Conservation (phyloP, 768 basidiomycete genomes). For the Collybiopsis luxurians region DNA sequence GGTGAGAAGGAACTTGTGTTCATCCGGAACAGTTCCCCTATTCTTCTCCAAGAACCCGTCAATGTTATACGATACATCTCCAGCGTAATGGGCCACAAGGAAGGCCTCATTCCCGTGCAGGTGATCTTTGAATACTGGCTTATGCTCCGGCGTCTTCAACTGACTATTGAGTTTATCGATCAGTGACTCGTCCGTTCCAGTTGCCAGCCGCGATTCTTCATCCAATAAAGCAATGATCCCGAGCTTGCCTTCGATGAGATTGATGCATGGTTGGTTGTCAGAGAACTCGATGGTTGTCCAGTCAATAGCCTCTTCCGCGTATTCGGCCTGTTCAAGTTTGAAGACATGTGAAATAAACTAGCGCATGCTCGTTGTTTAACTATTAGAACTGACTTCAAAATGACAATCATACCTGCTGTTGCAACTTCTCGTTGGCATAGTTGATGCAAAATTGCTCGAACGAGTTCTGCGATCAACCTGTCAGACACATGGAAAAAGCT, state of each 20-base stretch:
- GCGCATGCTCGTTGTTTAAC: no score
- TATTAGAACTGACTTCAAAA: no score
- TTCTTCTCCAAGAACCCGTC: slow-evolving; percentile 99
- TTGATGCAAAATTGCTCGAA: slow-evolving; percentile 99
- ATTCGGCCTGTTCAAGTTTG: slow-evolving; percentile 99
- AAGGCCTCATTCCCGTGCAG: slow-evolving; percentile 97
- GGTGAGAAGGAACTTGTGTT: slow-evolving; percentile 88
- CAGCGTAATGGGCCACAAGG: slow-evolving; percentile 96
- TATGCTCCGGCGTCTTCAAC: slow-evolving; percentile 81
- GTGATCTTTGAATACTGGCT: slow-evolving; percentile 91
- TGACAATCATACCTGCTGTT: slow-evolving; percentile 94
- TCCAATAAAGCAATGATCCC: slow-evolving; percentile 93
- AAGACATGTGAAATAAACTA: slow-evolving; percentile 99
- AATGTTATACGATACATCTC: slow-evolving; percentile 97
- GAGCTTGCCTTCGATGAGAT: slow-evolving; percentile 96
- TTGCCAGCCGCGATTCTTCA: slow-evolving; percentile 94
- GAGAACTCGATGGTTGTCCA: slow-evolving; percentile 99
- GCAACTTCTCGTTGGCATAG: slow-evolving; percentile 97
- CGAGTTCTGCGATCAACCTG: background rate
- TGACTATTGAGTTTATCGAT: slow-evolving; percentile 89
- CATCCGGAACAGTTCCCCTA: slow-evolving; percentile 96
- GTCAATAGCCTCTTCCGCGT: slow-evolving; percentile 96
- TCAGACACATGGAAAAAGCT: background rate
- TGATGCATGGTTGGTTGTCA: slow-evolving; percentile 98
- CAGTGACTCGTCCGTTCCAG: slow-evolving; percentile 91